Conservation (phyloP, 2,329 filamentous ascomycete genomes). For the Aschersonia sp. region DNA sequence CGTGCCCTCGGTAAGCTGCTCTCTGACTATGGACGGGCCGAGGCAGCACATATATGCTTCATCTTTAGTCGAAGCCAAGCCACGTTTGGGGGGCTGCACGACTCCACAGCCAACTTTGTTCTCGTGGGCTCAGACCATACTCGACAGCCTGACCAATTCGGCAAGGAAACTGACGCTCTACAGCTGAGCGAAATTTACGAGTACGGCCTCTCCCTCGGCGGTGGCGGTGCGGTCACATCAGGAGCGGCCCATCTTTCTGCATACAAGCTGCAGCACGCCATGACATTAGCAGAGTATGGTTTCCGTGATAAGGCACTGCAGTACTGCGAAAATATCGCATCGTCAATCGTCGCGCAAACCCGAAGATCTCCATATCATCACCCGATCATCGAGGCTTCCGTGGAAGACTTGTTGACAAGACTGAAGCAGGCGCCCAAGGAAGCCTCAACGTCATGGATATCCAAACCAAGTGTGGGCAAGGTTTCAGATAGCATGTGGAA, state of each 20-base stretch:
- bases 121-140: slow-evolving; percentile 76
- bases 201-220: slow-evolving; percentile 64
- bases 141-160: slow-evolving; percentile 54
- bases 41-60: slow-evolving; percentile 89
- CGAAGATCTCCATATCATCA: slow-evolving; percentile 81
- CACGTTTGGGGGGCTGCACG: slow-evolving; percentile 71
- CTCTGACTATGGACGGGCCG: slow-evolving; percentile 69
- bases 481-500: slow-evolving; percentile 83
- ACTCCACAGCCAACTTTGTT: slow-evolving; percentile 63
- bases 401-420: slow-evolving; percentile 74
- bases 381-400: slow-evolving; percentile 51
- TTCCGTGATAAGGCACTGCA: slow-evolving; percentile 69
- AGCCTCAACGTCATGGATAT: slow-evolving; percentile 73
- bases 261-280: slow-evolving; percentile 85
- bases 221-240: slow-evolving; percentile 32
- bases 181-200: slow-evolving; percentile 94
- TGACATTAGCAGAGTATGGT: slow-evolving; percentile 71
- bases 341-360: slow-evolving; percentile 65
- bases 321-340: slow-evolving; percentile 76
- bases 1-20: slow-evolving; percentile 70
- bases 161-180: slow-evolving; percentile 72
- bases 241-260: slow-evolving; percentile 69
- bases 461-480: slow-evolving; percentile 90
- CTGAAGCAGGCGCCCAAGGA: slow-evolving; percentile 78
- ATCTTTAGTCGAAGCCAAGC: slow-evolving; percentile 63